Percentiles rank a stretch among this genome's conserved stretches.
Conservation (phyloP, 306 rosid genomes). For the Argentina anserina region DNA sequence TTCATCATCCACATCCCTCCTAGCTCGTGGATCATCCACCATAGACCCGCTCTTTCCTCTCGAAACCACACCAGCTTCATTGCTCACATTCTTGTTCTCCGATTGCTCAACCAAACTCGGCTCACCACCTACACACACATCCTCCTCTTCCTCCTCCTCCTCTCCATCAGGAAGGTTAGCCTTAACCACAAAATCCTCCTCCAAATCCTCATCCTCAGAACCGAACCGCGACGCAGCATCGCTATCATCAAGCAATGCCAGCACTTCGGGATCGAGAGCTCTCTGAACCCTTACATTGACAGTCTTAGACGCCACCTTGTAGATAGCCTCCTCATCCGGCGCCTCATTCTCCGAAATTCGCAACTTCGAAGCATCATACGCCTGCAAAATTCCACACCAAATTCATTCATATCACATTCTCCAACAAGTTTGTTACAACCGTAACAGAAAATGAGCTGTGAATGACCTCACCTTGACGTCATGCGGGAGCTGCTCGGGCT, state of each 20-base stretch:
- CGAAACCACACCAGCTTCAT: slow-evolving; percentile 14
- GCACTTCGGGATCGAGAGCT: slow-evolving; percentile 81
- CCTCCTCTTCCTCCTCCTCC: slow-evolving; percentile 23
- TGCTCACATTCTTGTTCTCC: slow-evolving; percentile 16
- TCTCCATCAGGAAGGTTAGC: slow-evolving; percentile 53
- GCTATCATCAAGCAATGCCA: slow-evolving; percentile 74
- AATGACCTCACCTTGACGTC: slow-evolving; percentile 62
- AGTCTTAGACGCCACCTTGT: slow-evolving; percentile 62
- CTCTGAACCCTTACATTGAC: slow-evolving; percentile 61
- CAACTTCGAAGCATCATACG: slow-evolving; percentile 81
- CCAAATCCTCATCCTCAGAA: slow-evolving; percentile 84
- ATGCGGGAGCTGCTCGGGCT: slow-evolving; percentile 50
- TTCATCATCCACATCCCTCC: slow-evolving; percentile 71
- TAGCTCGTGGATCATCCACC: slow-evolving; percentile 50
- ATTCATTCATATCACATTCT: neutral
- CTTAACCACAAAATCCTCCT: slow-evolving; percentile 82
- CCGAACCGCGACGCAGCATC: slow-evolving; percentile 67
- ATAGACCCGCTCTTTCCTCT: slow-evolving; percentile 16
- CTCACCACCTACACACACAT: neutral
- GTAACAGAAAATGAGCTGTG: neutral
- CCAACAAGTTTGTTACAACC: neutral
- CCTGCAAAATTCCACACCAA: slow-evolving; percentile 41
- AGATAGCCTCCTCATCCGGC: slow-evolving; percentile 37
- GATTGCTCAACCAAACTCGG: slow-evolving; percentile 20
- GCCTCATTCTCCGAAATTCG: slow-evolving; percentile 43